These are phyloP conservation scores for Daedalea quercina DNA, from an alignment of 768 basidiomycete genomes.

Conservation along the genomic window DNA sequence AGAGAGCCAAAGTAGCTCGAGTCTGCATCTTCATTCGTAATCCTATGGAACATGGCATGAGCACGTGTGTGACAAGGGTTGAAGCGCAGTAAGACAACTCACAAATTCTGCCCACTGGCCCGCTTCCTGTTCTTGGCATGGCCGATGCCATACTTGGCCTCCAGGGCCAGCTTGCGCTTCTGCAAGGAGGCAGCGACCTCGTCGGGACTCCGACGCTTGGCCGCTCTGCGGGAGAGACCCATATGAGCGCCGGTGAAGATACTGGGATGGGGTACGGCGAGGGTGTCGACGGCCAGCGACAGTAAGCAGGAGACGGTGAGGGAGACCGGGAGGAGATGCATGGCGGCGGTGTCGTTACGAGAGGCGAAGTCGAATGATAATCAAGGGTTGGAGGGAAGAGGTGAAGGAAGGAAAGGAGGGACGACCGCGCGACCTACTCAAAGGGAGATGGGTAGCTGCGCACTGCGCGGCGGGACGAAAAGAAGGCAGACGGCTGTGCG, in stretches of 20 bases:
- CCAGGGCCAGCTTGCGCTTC: constrained; percentile 19
- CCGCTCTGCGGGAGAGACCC: constrained; percentile 15
- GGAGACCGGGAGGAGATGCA: constrained; percentile 14
- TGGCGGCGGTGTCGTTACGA: constrained; percentile 1
- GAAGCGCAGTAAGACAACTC: background rate
- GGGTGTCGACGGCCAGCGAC: constrained; percentile 10
- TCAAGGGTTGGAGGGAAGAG: background rate
- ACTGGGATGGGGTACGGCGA: constrained; percentile 13
- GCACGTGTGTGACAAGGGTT: background rate
- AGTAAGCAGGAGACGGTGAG: constrained; percentile 13
- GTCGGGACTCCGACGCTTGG: background rate
- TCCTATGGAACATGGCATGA: constrained; percentile 27
- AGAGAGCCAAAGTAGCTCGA: constrained; percentile 72
- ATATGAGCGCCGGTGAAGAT: constrained; percentile 7
- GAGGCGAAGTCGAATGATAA: background rate
- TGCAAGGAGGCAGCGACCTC: constrained; percentile 15
- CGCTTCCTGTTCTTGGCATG: constrained; percentile 12
- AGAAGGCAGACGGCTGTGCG: background rate
- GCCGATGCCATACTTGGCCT: constrained; percentile 22
- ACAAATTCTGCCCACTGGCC: constrained; percentile 9
- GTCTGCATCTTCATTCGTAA: constrained; percentile 61
- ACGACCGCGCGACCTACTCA: background rate
- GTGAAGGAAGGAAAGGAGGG: background rate
- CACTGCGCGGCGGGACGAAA: constrained; percentile 14
- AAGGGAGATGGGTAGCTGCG: constrained; percentile 9